Percentiles rank a stretch among this genome's conserved stretches.
These are phyloP conservation scores for Solanum corneliomulleri DNA, from an alignment of 257 asterid genomes.

Conservation along the genomic window DNA sequence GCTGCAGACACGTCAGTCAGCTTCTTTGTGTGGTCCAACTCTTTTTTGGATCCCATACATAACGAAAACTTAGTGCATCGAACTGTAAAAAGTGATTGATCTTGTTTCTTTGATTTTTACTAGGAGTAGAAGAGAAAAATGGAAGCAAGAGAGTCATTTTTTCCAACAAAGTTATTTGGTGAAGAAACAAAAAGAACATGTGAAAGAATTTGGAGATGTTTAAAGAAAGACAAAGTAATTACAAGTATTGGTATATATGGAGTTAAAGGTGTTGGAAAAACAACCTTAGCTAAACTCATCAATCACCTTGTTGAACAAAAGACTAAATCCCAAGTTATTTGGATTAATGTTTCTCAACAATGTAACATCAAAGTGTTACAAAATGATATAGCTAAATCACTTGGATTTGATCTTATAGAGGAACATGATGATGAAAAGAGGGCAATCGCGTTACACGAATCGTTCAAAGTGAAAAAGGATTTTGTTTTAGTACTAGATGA, in stretches of 20 bases:
- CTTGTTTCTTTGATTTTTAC: not conserved
- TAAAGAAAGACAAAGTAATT: not conserved
- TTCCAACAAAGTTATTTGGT: slow-evolving; percentile 8
- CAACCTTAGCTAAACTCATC: not conserved
- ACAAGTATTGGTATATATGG: slow-evolving; percentile 17
- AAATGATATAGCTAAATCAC: not conserved
- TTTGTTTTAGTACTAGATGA: not conserved
- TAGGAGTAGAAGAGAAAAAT: not conserved
- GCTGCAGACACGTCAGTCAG: too few relatives aligned
- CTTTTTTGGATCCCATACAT: rapidly evolving
- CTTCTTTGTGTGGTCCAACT: too few relatives aligned
- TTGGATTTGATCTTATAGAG: not conserved
- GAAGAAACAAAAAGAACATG: slow-evolving; percentile 4
- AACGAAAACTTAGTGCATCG: too few relatives aligned
- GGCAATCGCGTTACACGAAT: not conserved
- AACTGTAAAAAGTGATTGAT: not conserved
- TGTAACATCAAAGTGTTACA: not conserved
- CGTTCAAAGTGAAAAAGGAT: not conserved
- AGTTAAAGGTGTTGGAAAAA: slow-evolving; percentile 14
- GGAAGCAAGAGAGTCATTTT: slow-evolving; percentile 2
- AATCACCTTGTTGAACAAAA: slow-evolving; percentile 8
- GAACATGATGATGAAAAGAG: slow-evolving; percentile 1
- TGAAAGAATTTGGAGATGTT: slow-evolving; percentile 6
- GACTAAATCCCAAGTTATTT: slow-evolving; percentile 7
- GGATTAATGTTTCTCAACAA: slow-evolving; percentile 15